Conservation (phyloP, 371 early-diverging fungal genomes). For the Lichtheimia corymbifera region DNA sequence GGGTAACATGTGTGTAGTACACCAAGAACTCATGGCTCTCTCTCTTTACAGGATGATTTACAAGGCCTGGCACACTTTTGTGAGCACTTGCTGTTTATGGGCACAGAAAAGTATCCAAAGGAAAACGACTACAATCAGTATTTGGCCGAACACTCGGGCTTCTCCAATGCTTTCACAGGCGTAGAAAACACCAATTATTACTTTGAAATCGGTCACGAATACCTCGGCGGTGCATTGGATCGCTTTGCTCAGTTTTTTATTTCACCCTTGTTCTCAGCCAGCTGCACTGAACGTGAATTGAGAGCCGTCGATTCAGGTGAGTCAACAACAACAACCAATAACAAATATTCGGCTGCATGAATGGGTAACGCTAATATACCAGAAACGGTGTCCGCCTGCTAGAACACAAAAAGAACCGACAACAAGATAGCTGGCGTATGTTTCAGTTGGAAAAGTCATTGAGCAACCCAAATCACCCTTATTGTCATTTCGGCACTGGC, state of each 20-base stretch:
- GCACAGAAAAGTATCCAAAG: conserved; percentile 84
- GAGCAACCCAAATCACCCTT: conserved; percentile 82
- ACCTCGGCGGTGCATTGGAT: conserved; percentile 91
- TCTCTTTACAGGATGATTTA: conserved; percentile 46
- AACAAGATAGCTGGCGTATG: conserved; percentile 83
- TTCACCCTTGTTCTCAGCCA: conserved; percentile 82
- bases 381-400: neutral
- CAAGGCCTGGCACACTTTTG: conserved; percentile 98
- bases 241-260: conserved; percentile 95
- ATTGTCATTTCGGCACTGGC: conserved; percentile 84
- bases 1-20: no score
- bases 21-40: neutral
- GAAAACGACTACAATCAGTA: conserved; percentile 94
- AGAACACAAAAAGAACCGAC: conserved; percentile 93
- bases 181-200: conserved; percentile 92
- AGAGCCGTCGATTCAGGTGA: conserved; percentile 90
- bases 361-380: conserved; percentile 1
- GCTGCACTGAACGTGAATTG: conserved; percentile 90
- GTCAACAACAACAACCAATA: neutral
- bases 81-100: conserved; percentile 97
- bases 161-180: conserved; percentile 95
- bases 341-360: neutral
- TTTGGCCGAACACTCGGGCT: conserved; percentile 87
- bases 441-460: conserved; percentile 85
- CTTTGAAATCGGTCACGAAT: conserved; percentile 87